Evolutionary conservation across 805 yeast species (phyloP), one percentile per base, ranked within the genome.

Genomic region (Pichia ethanolica): DNA sequence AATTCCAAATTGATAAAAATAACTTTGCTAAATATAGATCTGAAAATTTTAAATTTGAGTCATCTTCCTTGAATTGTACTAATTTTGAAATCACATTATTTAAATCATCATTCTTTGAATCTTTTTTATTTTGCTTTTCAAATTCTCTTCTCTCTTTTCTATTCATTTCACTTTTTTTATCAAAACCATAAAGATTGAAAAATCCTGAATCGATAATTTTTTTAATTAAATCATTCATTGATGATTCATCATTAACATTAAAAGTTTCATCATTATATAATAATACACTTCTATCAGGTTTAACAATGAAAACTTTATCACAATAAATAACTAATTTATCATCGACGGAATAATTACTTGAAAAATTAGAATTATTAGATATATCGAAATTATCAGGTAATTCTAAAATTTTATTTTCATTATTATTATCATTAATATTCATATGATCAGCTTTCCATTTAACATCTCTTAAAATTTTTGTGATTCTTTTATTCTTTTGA

Each of bases 271-370:
- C 49, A 30, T 53, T 49, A 25, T 53, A 49, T 5, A 47, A 14
- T 35, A 50, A 47, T n/a, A 56, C 52, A n/a, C 42, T 32, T 28
- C 47, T 42, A 39, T 56, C 59, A 13, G 54, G 46, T 46, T 55
- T 55, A 28, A 56, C 58, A n/a, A 56, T 51, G 37, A 56, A 56
- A 2, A 56, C 48, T 42, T 53, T 53, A 26, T 53, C 53, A 39
- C 50, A 46, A 37, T 55, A 53, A 11, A 48, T 50, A 30, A 56
- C 56, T 13, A 56, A 32, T 45, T 51, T 53, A 36, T 54, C 53
- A 38, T 49, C 55, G 20, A 50, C 40, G 4, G 51, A 47, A 20
- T 20, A 20, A 39, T 45, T 51, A 34, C 34, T 44, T 10, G 48
- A 10, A 11, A 47, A 41, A 27, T 35, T 33, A 11, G 28, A 10